phyloP scores from a whole-genome alignment of 306 rosid species.

The Cucumis melo region DNA sequence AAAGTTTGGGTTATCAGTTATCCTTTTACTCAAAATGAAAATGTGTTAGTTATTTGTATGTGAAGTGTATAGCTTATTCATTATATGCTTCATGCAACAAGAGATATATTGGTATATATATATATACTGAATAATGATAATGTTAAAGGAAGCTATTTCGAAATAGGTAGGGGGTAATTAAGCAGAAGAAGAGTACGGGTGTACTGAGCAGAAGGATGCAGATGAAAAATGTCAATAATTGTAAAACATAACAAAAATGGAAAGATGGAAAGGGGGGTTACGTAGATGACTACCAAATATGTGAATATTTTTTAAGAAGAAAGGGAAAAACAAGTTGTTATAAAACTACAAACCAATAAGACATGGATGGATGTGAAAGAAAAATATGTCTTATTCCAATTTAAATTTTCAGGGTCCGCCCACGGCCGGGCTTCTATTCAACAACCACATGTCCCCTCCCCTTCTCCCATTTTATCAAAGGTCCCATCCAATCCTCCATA shows the following conservation, averaged over 20 bases:
- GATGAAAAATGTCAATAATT: background rate
- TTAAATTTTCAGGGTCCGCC: background rate
- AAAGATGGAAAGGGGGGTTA: background rate
- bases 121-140: no score
- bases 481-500: no score
- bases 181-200: background rate
- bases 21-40: no score
- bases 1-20: no score
- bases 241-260: constrained; percentile 1
- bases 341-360: background rate
- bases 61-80: no score
- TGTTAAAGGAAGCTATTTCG: background rate
- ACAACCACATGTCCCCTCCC: background rate
- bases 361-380: constrained; percentile 2
- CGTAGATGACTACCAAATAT: background rate
- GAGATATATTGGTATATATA: no score
- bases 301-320: no score
- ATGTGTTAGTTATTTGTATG: no score
- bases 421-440: background rate
- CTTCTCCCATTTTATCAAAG: background rate
- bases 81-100: no score
- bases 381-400: background rate
- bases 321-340: no score
- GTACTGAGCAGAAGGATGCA: background rate
- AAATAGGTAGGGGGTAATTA: background rate